Base-by-base conservation (phyloP, 2,329 filamentous ascomycete species). In the Hypomyces rosellus region DNA sequence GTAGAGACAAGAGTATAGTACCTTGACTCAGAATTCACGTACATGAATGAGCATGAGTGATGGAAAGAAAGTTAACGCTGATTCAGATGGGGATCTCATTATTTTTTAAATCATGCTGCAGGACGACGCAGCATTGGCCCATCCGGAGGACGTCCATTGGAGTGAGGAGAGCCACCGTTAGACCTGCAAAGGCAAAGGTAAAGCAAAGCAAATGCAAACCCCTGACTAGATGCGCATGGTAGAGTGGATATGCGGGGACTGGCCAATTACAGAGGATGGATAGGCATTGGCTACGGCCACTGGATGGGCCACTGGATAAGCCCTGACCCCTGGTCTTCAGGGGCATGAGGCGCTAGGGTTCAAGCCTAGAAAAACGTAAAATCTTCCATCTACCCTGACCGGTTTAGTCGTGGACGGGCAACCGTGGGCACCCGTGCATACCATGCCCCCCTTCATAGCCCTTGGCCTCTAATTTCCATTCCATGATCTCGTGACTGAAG, bases 261-360 rank as follows among this genome's bases (percentile, higher is more conserved):
- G 44, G 45, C 50, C 50, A 51, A 41, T 51, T 30, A 11, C 25
- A 30, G 25, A 7, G 6, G 9, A 11, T 6, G 9, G 25, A 30
- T 30, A 30, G 25, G 25, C 20, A 20, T 20, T 20, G 20, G 20
- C 20, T 20, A 20, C 20, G 20, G 20, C 20, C 20, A 20, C 20
- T 5, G 20, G 5, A 20, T 20, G 20, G 20, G 20, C 20, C 20
- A 20, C 25, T 30, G 25, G 25, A 30, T 30, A 30, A 30, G 25
- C 25, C 25, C 25, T 30, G 25, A 11, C 6, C 25, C 25, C 25
- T 30, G 25, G 25, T 30, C 20, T 20, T 20, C 38, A 41, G 38
- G 38, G 38, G 38, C 39, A 42, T 39, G 51, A 16, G 51, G 51
- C 51, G 51, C 51, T 41, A 52, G 42, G 47, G 43, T 52, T 52